Conservation (phyloP, 257 asterid species). For the Primulina eburnea region DNA sequence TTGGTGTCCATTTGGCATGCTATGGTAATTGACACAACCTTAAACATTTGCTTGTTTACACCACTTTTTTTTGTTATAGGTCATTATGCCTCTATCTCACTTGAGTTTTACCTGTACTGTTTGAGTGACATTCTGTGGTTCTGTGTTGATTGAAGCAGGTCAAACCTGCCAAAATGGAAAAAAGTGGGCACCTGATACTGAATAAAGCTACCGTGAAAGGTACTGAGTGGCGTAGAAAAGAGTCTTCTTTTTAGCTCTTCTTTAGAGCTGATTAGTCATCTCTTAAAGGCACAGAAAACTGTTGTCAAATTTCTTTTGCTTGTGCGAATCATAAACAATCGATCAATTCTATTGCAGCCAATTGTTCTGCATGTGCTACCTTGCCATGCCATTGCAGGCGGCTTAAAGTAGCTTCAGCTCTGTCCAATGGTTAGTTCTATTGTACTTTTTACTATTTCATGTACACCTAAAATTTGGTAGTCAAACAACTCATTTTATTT, state of each 20-base stretch:
- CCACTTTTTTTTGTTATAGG: not conserved
- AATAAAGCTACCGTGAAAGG: slow-evolving; percentile 40
- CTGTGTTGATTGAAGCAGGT: slow-evolving; percentile 38
- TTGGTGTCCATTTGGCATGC: not conserved
- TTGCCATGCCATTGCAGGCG: slow-evolving; percentile 31
- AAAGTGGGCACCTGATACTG: slow-evolving; percentile 28
- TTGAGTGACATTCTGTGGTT: slow-evolving; percentile 20
- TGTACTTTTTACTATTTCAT: not conserved
- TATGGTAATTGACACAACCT: slow-evolving; percentile 1
- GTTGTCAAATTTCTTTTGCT: slow-evolving; percentile 30
- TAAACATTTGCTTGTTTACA: not conserved
- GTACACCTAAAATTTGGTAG: slow-evolving; percentile 6
- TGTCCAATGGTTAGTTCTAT: slow-evolving; percentile 46
- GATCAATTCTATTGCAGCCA: slow-evolving; percentile 29
- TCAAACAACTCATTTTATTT: not conserved
- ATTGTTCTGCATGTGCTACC: slow-evolving; percentile 36
- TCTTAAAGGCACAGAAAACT: slow-evolving; percentile 36
- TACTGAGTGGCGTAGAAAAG: slow-evolving; percentile 30
- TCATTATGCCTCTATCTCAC: not conserved
- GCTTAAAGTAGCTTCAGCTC: slow-evolving; percentile 26
- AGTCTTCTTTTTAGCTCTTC: slow-evolving; percentile 34
- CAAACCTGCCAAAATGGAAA: slow-evolving; percentile 30
- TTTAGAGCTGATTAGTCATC: slow-evolving; percentile 32
- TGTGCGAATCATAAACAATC: slow-evolving; percentile 31
- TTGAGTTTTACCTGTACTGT: not conserved